Evolutionary conservation across 2,329 filamentous ascomycete species (phyloP).

Genomic region (Cordyceps cicadae): DNA sequence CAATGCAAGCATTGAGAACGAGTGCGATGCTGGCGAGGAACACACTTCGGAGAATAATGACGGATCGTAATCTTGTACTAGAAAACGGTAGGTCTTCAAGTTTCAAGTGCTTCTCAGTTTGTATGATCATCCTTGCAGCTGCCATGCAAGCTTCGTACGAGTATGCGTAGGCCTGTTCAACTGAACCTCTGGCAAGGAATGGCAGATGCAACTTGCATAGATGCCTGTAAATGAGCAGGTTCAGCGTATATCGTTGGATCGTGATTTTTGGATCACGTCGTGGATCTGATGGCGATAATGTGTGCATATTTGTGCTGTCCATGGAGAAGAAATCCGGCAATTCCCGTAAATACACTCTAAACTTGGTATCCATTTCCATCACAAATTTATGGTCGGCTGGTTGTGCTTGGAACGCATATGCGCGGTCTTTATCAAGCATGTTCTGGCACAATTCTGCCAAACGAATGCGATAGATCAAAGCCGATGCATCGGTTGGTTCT

Average conservation of each 20-base stretch:
- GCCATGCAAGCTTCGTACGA: slow-evolving; percentile 25
- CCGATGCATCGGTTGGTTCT: slow-evolving; percentile 28
- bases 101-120: slow-evolving; percentile 22
- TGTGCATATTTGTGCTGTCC: slow-evolving; percentile 13
- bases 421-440: slow-evolving; percentile 25
- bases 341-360: slow-evolving; percentile 21
- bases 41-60: slow-evolving; percentile 25
- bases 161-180: slow-evolving; percentile 25
- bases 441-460: slow-evolving; percentile 29
- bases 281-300: slow-evolving; percentile 18
- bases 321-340: slow-evolving; percentile 24
- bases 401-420: slow-evolving; percentile 21
- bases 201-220: slow-evolving; percentile 29
- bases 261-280: slow-evolving; percentile 19
- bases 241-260: slow-evolving; percentile 26
- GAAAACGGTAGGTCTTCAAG: slow-evolving; percentile 20
- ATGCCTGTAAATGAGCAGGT: slow-evolving; percentile 25
- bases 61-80: slow-evolving; percentile 21
- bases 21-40: slow-evolving; percentile 28
- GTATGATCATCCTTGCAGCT: slow-evolving; percentile 24
- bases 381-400: slow-evolving; percentile 24
- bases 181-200: slow-evolving; percentile 25
- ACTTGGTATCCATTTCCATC: slow-evolving; percentile 24
- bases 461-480: slow-evolving; percentile 29
- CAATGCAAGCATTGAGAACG: slow-evolving; percentile 26